Conservation (phyloP, 805 yeast genomes). For the Candida pseudoglaebosa region DNA sequence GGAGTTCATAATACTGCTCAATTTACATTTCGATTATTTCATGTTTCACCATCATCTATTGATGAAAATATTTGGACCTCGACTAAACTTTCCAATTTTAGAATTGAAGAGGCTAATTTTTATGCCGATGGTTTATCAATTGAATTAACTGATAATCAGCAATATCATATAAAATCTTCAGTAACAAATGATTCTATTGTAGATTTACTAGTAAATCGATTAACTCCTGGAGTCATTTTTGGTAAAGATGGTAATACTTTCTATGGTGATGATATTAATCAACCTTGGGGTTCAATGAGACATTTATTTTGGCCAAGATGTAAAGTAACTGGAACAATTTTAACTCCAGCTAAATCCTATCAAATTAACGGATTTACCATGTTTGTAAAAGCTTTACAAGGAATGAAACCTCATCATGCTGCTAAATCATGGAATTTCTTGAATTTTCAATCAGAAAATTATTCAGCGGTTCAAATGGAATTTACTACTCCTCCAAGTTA, state of each 20-base stretch:
- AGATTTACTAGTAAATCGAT: constrained; percentile 58
- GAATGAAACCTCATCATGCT: constrained; percentile 99
- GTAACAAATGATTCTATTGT: constrained; percentile 70
- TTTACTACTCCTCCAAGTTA: constrained; percentile 92
- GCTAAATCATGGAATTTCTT: constrained; percentile 96
- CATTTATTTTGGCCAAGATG: constrained; percentile 97
- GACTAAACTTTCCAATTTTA: constrained; percentile 77
- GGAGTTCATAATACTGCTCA: constrained; percentile 90
- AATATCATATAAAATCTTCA: constrained; percentile 49
- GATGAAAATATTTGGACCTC: constrained; percentile 80
- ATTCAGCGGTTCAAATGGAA: constrained; percentile 85
- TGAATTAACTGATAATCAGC: constrained; percentile 52
- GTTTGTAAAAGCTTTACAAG: constrained; percentile 96
- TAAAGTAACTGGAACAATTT: constrained; percentile 60
- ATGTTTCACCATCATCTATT: constrained; percentile 43
- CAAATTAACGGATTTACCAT: constrained; percentile 53
- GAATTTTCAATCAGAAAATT: constrained; percentile 74
- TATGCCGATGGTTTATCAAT: constrained; percentile 71
- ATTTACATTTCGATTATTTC: constrained; percentile 81
- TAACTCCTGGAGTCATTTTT: constrained; percentile 80
- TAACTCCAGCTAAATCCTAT: constrained; percentile 28
- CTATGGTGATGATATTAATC: constrained; percentile 77
- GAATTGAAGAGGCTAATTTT: constrained; percentile 70
- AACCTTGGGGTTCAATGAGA: constrained; percentile 98
- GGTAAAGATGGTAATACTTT: constrained; percentile 83